phyloP scores from a whole-genome alignment of 345 rosid genomes.

The Aethionema arabicum region DNA sequence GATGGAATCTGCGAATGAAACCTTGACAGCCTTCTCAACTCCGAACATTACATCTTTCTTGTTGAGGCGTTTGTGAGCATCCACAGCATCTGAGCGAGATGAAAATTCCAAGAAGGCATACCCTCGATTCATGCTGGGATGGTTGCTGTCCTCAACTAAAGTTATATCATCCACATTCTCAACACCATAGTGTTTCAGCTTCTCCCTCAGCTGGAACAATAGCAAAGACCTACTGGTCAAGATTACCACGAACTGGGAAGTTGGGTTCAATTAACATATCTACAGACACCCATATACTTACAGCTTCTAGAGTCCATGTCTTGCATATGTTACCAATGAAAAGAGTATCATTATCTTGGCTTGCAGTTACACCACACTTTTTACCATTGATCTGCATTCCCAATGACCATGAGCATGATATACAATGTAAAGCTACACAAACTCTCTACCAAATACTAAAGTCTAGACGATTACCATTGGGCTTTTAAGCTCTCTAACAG shows the following conservation, averaged over 20 bases:
- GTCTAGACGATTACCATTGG: constrained; percentile 73
- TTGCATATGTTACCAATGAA: constrained; percentile 95
- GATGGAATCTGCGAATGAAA: constrained; percentile 95
- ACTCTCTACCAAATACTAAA: constrained; percentile 37
- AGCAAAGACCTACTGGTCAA: constrained; percentile 40
- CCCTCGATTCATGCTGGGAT: constrained; percentile 88
- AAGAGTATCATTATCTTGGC: constrained; percentile 96
- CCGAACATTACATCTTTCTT: constrained; percentile 91
- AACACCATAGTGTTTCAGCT: constrained; percentile 93
- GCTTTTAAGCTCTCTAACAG: constrained; percentile 70
- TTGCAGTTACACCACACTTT: constrained; percentile 92
- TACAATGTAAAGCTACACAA: constrained; percentile 36
- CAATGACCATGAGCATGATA: constrained; percentile 41
- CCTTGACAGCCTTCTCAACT: constrained; percentile 95
- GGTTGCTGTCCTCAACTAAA: constrained; percentile 90
- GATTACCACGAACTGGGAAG: constrained; percentile 30
- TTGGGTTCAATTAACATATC: constrained; percentile 34
- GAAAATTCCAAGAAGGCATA: constrained; percentile 95
- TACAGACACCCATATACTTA: constrained; percentile 57
- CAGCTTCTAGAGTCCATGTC: constrained; percentile 91
- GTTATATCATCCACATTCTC: constrained; percentile 84
- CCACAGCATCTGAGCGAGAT: constrained; percentile 92
- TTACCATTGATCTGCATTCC: constrained; percentile 92
- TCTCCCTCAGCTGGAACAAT: constrained; percentile 81
- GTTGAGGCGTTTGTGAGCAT: constrained; percentile 88